Evolutionary conservation across 768 basidiomycete species (phyloP), one percentile per base, ranked within the genome.

Genomic region (Trametes maxima): DNA sequence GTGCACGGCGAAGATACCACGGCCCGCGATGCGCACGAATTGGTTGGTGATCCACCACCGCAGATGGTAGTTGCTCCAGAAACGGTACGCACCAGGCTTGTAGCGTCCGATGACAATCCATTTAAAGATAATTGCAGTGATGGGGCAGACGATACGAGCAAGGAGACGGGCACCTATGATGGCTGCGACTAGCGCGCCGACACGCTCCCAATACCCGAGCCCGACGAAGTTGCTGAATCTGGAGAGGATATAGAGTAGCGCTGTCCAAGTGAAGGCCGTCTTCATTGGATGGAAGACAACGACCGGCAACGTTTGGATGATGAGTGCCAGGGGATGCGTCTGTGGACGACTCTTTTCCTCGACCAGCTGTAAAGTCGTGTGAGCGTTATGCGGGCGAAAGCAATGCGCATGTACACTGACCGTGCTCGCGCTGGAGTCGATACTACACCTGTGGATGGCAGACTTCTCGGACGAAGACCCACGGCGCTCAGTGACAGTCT

Each of bases 41-140:
- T 77, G 75, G 65, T 80, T 76, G 33, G 78, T 77, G 42, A 80
- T 70, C 79, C 79, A 80, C 75, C 78, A 80, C 0, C 79, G 76
- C 12, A 80, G 67, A 51, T 80, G 75, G 54, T 79, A 80, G 2
- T 47, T 59, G n/a, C 76, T 76, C 76, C 77, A 80, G 68, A 65
- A 63, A 12, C 49, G 51, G 45, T 69, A 67, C 39, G 40, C 57
- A 0, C 66, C 68, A 6, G 68, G 66, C 52, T 51, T 75, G 68
- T 80, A 79, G 28, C 68, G 66, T 1, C 80, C 79, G 46, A 82
- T 80, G 50, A 80, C 71, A 42, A 77, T 36, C 80, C 80, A 82
- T 54, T 82, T 80, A 74, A 80, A 78, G 11, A 69, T 13, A 52
- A 81, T 80, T 0, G 79, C 73, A 4, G 67, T 60, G 22, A 81